Base-by-base conservation (phyloP, 495 filamentous ascomycete genomes). In the Trichocladium antarcticum region DNA sequence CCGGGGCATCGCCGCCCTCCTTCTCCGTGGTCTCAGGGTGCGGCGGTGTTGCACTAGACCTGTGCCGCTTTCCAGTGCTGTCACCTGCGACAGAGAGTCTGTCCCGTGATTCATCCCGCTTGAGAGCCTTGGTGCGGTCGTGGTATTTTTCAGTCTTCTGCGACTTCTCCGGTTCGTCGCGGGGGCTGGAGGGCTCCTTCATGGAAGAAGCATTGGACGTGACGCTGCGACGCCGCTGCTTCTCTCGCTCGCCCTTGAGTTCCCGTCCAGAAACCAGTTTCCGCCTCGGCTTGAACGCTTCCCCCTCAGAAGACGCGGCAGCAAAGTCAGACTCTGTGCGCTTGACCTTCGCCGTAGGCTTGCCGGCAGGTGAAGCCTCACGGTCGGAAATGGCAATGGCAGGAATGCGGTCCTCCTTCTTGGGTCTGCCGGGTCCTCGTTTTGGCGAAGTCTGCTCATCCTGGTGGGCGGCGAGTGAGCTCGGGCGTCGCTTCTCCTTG, bases 11-110 rank as follows among this genome's bases (percentile, higher is more conserved):
- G 68, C 72, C 59, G 64, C 76, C 53, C 48, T 76, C 73, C 49
- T 71, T 68, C 31, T 76, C 76, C 20, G 71, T 66, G 31, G 71
- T 70, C 22, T 72, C 73, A 42, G 71, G 75, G 49, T 78, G 70
- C 39, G 84, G 80, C 2, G 84, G 84, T 4, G 82, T 85, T 12
- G 71, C 74, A 56, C 84, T 87, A 44, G 71, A 69, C 34, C 84
- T 77, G 53, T 78, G 74, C 37, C 84, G 75, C 57, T 87, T 89
- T 40, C 77, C 66, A 37, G 73, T 64, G 41, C 57, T 54, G 45
- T 80, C 76, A 14, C 69, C 71, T 15, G 60, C 68, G 52, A 56
- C 63, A 41, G 67, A 68, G 29, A 75, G 54, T 31, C 74, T 63
- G 56, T 79, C 74, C 35, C 69, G 74, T 20, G 74, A 79, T 52